Base-by-base conservation (phyloP, 2,329 filamentous ascomycete species). In the Exophiala viscosa region DNA sequence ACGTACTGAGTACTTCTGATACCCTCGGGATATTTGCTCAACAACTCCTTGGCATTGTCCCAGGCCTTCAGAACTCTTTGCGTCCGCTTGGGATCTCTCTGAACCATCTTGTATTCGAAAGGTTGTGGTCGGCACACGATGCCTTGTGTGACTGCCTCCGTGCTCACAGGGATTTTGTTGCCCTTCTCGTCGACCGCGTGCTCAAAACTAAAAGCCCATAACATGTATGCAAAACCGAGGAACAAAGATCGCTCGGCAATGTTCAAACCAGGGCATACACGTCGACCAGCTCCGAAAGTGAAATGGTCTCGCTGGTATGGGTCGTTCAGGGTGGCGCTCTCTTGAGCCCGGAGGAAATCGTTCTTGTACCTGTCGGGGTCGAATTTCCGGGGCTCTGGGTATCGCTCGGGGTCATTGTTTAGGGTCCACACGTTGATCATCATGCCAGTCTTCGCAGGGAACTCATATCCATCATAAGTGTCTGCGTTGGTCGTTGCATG, bases 211-310 rank as follows among this genome's bases (percentile, higher is more conserved):
- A 53, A 56, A 3, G 14, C 50, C 15, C 36, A 41, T 3, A 56
- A 40, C 73, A 82, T 78, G 20, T 79, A 67, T 0, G 76, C 74
- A 52, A 83, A 79, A 14, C 78, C 79, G 51, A 82, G 76, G 59
- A 80, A 59, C 66, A 75, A 45, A 64, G 63, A 64, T n/a, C 66
- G 65, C 0, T 54, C 53, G 1, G 66, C 67, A 32, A 71, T 62
- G 50, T 62, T n/a, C 13, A 38, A 15, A 14, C 65, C 64, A 2
- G 65, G 62, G 46, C 65, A 67, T 39, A 67, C 56, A 8, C 65
- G 55, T 6, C 79, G 67, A 0, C 80, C 80, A 60, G 80, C 82
- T 0, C 76, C 80, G 55, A 83, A 79, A 50, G 74, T 78, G 0
- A 80, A 62, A 44, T 66, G 61, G 28, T 65, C 60, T 14, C 62